Percentiles rank a stretch among this genome's conserved stretches.
phyloP scores from a whole-genome alignment of 176 grass and related monocot species.

The Musa acuminata region DNA sequence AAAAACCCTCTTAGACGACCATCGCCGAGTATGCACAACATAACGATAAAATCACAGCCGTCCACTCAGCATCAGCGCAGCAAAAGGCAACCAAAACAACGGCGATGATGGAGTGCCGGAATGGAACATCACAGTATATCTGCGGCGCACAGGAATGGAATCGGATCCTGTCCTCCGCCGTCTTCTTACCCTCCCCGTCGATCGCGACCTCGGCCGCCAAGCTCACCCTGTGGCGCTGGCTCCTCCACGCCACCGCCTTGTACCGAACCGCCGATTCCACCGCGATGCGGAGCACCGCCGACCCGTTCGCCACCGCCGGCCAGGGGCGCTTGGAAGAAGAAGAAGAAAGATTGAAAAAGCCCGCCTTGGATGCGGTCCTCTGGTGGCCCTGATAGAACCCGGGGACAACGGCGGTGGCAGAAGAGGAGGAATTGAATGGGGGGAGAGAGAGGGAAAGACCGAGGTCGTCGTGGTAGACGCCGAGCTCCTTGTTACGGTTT shows the following conservation, averaged over 20 bases:
- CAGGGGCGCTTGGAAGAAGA: background rate
- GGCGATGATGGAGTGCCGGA: background rate
- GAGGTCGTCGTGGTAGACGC: constrained; percentile 8
- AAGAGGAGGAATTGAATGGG: background rate
- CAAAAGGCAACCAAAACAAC: background rate
- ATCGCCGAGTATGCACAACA: no score
- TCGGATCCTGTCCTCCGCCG: background rate
- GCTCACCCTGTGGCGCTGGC: background rate
- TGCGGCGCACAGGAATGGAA: background rate
- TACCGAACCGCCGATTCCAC: constrained; percentile 14
- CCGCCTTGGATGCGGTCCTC: constrained; percentile 10
- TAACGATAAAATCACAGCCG: background rate
- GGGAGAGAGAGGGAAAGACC: background rate
- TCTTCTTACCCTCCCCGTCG: constrained; percentile 1
- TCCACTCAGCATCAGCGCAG: background rate
- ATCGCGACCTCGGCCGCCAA: background rate
- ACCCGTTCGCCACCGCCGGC: background rate
- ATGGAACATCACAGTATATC: background rate
- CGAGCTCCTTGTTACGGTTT: constrained; percentile 12
- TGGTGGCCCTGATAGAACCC: constrained; percentile 21
- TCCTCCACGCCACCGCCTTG: constrained; percentile 6
- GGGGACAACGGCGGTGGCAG: background rate
- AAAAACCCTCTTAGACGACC: no score
- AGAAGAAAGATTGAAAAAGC: background rate
- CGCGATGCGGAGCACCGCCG: background rate